phyloP scores from a whole-genome alignment of 2,329 filamentous ascomycete genomes.

The Gliomastix tumulicola region DNA sequence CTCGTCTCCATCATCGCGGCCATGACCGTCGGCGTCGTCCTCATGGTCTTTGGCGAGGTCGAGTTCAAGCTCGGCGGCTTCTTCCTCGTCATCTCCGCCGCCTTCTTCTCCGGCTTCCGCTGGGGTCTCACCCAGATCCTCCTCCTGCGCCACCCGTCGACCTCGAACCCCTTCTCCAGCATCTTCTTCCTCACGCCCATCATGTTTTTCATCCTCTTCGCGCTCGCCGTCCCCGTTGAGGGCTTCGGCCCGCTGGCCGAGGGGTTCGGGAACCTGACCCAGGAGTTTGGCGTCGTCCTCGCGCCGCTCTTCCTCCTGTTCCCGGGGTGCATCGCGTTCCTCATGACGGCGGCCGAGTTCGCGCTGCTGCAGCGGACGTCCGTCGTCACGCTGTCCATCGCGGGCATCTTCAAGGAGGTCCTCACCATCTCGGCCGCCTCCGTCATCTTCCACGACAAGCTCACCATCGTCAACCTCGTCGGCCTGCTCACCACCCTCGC shows the following conservation, averaged over 20 bases:
- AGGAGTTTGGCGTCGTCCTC: constrained; percentile 59
- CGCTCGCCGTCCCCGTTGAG: constrained; percentile 81
- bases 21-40: constrained; percentile 90
- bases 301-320: constrained; percentile 75
- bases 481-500: constrained; percentile 83
- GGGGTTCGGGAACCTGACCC: constrained; percentile 57
- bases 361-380: constrained; percentile 90
- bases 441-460: constrained; percentile 77
- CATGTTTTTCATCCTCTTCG: constrained; percentile 81
- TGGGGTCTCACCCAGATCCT: constrained; percentile 99
- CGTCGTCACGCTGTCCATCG: constrained; percentile 92
- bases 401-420: constrained; percentile 98
- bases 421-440: constrained; percentile 89
- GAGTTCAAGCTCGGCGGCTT: constrained; percentile 85
- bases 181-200: constrained; percentile 97
- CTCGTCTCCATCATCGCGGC: constrained; percentile 80
- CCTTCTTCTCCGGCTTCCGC: constrained; percentile 92
- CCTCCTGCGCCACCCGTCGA: constrained; percentile 86
- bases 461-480: constrained; percentile 81
- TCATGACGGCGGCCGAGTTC: constrained; percentile 96
- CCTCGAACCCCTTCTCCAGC: constrained; percentile 91
- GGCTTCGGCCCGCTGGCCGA: constrained; percentile 62
- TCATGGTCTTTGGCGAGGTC: constrained; percentile 97
- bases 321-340: constrained; percentile 84
- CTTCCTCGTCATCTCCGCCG: constrained; percentile 83